phyloP scores from a whole-genome alignment of 768 basidiomycete genomes.

The Tylopilus felleus region DNA sequence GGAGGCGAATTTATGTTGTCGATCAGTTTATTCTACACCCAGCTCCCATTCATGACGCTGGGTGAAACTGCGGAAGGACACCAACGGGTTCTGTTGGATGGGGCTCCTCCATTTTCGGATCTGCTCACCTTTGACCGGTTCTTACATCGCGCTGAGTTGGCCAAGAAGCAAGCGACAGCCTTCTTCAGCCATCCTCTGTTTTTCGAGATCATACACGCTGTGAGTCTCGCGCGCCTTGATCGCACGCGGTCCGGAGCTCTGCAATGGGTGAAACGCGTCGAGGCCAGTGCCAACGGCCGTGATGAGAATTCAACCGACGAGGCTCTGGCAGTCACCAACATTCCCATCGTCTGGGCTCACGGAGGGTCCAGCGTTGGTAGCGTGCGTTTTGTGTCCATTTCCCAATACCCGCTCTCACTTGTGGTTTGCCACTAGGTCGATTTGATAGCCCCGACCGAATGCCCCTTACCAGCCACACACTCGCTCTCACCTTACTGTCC shows the following conservation, averaged over 20 bases:
- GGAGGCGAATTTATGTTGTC: constrained; percentile 38
- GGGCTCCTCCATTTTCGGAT: constrained; percentile 38
- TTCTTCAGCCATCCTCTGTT: constrained; percentile 44
- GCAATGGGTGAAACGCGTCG: constrained; percentile 22
- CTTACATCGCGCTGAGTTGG: constrained; percentile 36
- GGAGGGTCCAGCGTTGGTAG: constrained; percentile 30
- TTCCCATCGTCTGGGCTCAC: constrained; percentile 12
- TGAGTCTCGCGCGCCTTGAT: constrained; percentile 6
- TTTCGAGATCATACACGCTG: constrained; percentile 35
- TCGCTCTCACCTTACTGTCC: constrained; percentile 22
- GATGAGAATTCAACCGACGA: neutral
- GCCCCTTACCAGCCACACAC: constrained; percentile 29
- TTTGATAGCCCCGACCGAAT: constrained; percentile 32
- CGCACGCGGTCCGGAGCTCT: constrained; percentile 13
- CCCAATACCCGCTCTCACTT: neutral
- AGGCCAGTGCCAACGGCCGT: too few relatives aligned
- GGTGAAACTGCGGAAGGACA: constrained; percentile 6
- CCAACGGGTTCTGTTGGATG: neutral
- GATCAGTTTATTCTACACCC: constrained; percentile 43
- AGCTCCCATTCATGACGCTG: constrained; percentile 47
- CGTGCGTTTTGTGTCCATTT: constrained; percentile 6
- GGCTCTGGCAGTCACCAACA: constrained; percentile 2
- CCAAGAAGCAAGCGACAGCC: constrained; percentile 35
- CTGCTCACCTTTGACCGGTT: constrained; percentile 47
- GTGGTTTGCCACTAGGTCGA: constrained; percentile 27